Evolutionary conservation across 305 asterid genomes (phyloP), one percentile per base, ranked within the genome.

Genomic region (Ilex paraguariensis): DNA sequence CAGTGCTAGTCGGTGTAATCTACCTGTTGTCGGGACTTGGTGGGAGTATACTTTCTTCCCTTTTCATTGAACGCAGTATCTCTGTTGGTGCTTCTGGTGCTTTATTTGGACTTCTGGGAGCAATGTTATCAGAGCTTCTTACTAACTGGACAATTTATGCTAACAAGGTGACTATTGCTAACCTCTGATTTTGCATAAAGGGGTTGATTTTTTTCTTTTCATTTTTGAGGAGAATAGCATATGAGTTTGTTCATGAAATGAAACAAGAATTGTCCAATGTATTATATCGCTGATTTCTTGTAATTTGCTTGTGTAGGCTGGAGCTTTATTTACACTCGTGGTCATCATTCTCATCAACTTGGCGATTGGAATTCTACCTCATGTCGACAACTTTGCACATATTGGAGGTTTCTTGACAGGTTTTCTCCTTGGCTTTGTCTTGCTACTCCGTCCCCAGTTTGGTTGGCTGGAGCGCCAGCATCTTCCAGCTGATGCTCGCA

Each of bases 31-130:
- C 96, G 0, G 98, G 98, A 57, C 78, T 88, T 13, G 96, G 98
- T 4, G 96, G 98, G 63, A 88, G 96, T 79, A 54, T 88, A 65
- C 70, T 91, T 46, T 91, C 98, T 56, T 72, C 84, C 66, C 81
- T 88, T 36, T 86, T 91, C 73, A 84, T 88, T 71, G 94, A 84
- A 70, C 69, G 31, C 33, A 86, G 75, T 70, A 87, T 87, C 68
- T 90, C 96, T 0, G 96, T 90, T 15, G 97, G 97, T 61, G 97
- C 97, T 73, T 87, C 97, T 51, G 97, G 97, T 53, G 91, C 97
- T 63, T 73, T 90, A 10, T 90, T 87, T 73, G 97, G 97, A 58
- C 96, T 90, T 74, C 91, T 90, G 42, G 97, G 96, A 61, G 97
- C 96, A 59, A 90, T 90, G 97, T 44, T 90, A 16, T 81, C 97